Evolutionary conservation across 257 asterid genomes (phyloP).

Genomic region (Lavandula angustifolia): DNA sequence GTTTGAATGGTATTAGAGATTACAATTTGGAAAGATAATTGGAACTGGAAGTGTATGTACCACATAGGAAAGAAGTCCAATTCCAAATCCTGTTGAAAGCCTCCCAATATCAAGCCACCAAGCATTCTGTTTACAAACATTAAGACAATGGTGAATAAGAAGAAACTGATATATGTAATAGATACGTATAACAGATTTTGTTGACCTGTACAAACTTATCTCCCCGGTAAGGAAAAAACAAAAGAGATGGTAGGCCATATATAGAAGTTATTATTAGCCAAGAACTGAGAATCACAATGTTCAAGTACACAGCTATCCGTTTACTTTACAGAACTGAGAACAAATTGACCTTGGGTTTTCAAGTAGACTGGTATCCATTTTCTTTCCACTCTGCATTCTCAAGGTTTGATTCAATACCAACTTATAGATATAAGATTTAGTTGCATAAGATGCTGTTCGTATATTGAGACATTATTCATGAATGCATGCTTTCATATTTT

Average conservation of each 20-base stretch:
- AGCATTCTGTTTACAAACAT: conserved; percentile 50
- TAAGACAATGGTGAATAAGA: conserved; percentile 11
- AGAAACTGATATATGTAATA: background rate
- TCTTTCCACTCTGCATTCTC: background rate
- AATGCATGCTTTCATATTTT: background rate
- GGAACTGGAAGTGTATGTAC: conserved; percentile 37
- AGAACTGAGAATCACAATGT: background rate
- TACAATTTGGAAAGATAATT: background rate
- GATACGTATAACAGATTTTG: background rate
- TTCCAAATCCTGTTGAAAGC: conserved; percentile 67
- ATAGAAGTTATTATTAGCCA: background rate
- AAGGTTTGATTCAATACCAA: background rate
- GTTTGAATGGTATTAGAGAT: conserved; percentile 21
- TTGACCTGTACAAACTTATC: background rate
- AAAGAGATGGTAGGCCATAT: background rate
- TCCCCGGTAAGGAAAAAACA: background rate
- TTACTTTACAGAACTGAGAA: background rate
- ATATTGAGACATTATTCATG: too few relatives aligned
- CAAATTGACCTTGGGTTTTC: too few relatives aligned
- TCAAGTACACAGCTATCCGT: background rate
- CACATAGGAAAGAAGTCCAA: conserved; percentile 82
- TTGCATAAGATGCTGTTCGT: too few relatives aligned
- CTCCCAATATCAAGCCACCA: conserved; percentile 85
- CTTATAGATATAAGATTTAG: background rate
- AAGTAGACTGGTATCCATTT: background rate